Percentiles rank a stretch among this genome's conserved stretches.
Conservation (phyloP, 306 rosid species). For the Trichosanthes cucumerina region DNA sequence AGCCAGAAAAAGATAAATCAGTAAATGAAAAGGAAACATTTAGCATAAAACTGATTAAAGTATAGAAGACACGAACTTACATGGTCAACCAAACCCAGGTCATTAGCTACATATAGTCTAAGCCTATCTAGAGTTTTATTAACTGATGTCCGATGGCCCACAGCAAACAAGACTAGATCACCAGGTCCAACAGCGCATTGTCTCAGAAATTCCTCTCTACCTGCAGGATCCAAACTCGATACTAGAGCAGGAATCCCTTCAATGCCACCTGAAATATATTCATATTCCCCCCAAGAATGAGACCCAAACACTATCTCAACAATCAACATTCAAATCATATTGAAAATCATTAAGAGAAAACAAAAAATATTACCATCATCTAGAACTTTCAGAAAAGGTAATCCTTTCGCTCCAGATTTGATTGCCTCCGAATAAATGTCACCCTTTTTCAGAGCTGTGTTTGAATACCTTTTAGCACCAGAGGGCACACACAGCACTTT, state of each 20-base stretch:
- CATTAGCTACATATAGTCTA: constrained; percentile 59
- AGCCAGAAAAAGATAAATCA: constrained; percentile 16
- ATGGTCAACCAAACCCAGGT: constrained; percentile 59
- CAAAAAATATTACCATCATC: constrained; percentile 51
- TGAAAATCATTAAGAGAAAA: not conserved
- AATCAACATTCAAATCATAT: not conserved
- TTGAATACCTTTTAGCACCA: constrained; percentile 73
- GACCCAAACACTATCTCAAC: not conserved
- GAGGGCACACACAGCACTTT: constrained; percentile 69
- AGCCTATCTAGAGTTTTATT: constrained; percentile 79
- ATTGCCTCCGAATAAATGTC: constrained; percentile 59
- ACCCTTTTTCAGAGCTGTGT: constrained; percentile 84
- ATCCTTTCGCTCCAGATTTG: constrained; percentile 88
- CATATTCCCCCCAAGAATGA: not conserved
- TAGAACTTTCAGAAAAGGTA: constrained; percentile 77
- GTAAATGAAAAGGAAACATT: not conserved
- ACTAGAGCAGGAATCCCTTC: constrained; percentile 80
- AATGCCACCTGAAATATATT: constrained; percentile 37
- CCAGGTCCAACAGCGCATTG: constrained; percentile 51
- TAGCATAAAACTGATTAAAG: not conserved
- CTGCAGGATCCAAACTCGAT: constrained; percentile 59
- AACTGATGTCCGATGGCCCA: constrained; percentile 52
- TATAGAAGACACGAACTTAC: constrained; percentile 31
- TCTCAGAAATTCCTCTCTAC: constrained; percentile 36
- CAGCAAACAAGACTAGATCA: constrained; percentile 76